phyloP scores from a whole-genome alignment of 345 rosid species.

The Arabis hirsuta region DNA sequence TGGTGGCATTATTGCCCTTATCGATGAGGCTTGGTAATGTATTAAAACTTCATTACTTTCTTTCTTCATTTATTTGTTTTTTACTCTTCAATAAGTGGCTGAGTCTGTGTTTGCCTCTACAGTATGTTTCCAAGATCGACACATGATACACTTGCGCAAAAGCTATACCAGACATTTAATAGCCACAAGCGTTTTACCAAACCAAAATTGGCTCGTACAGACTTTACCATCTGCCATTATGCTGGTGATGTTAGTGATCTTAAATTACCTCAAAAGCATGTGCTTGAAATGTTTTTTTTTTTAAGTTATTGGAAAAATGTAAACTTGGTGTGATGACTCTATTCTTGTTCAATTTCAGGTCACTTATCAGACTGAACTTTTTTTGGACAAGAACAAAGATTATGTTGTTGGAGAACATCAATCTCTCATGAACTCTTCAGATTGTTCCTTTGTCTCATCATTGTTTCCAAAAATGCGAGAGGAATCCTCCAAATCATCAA shows the following conservation, averaged over 20 bases:
- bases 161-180: conserved; percentile 91
- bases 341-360: conserved; percentile 56
- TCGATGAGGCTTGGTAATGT: conserved; percentile 96
- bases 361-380: conserved; percentile 90
- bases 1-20: conserved; percentile 96
- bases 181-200: conserved; percentile 85
- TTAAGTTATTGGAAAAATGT: conserved; percentile 20
- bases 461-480: conserved; percentile 80
- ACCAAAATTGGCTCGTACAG: conserved; percentile 91
- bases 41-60: conserved; percentile 5
- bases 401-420: conserved; percentile 96
- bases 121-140: conserved; percentile 99
- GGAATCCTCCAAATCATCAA: conserved; percentile 84
- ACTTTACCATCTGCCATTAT: conserved; percentile 93
- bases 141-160: conserved; percentile 91
- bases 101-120: conserved; percentile 44
- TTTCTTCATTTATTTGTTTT: conserved; percentile 14
- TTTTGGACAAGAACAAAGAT: conserved; percentile 97
- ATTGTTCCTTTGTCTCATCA: conserved; percentile 77
- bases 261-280: conserved; percentile 30
- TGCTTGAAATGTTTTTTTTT: conserved; percentile 7
- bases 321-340: conserved; percentile 9
- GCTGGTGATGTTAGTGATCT: conserved; percentile 89
- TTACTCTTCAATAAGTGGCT: conserved; percentile 26
- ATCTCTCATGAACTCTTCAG: conserved; percentile 75